phyloP scores from a whole-genome alignment of 164 flowering plant species.

The Annona squamosa region DNA sequence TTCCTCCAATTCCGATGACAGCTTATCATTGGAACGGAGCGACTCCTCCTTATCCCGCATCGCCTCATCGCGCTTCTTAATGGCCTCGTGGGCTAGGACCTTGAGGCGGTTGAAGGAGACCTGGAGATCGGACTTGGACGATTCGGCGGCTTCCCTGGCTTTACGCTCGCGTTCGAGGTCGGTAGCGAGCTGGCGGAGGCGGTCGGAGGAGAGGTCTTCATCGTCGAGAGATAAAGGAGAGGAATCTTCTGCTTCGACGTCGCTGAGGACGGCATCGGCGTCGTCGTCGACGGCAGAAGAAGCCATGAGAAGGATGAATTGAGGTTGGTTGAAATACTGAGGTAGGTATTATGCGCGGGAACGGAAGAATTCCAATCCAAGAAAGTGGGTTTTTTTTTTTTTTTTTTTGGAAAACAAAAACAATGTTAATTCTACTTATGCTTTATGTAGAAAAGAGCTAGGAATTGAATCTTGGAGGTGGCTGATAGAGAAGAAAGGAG shows the following conservation, averaged over 20 bases:
- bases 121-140: constrained; percentile 58
- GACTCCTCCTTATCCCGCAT: constrained; percentile 55
- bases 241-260: constrained; percentile 69
- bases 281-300: constrained; percentile 28
- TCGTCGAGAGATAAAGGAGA: constrained; percentile 26
- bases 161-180: constrained; percentile 77
- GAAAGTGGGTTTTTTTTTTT: too few relatives aligned
- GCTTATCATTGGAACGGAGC: constrained; percentile 55
- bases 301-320: constrained; percentile 4
- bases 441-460: too few relatives aligned
- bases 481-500: too few relatives aligned
- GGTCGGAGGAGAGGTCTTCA: constrained; percentile 48
- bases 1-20: constrained; percentile 39
- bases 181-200: constrained; percentile 38
- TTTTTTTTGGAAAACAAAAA: too few relatives aligned
- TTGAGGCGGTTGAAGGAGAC: constrained; percentile 36
- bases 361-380: too few relatives aligned
- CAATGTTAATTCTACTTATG: too few relatives aligned
- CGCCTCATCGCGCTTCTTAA: constrained; percentile 80
- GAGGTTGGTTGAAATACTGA: too few relatives aligned
- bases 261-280: constrained; percentile 69
- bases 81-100: constrained; percentile 32
- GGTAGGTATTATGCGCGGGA: too few relatives aligned
- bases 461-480: too few relatives aligned
- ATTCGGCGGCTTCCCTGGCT: constrained; percentile 62